Percentiles rank a stretch among this genome's conserved stretches.
These are phyloP conservation scores for Pichia eremophila DNA, from an alignment of 805 yeast species.

Conservation along the genomic window DNA sequence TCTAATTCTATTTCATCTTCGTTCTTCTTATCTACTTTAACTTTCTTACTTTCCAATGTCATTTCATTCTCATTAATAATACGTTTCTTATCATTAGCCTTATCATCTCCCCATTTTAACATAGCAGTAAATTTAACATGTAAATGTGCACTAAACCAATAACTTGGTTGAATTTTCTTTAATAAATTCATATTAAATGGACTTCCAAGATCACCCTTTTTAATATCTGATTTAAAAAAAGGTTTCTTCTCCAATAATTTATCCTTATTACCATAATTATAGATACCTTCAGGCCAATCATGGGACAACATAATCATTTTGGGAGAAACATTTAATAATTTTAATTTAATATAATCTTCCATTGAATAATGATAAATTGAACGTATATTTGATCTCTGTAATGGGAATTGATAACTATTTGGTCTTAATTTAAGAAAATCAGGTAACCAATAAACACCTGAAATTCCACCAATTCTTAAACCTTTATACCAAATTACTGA, in stretches of 20 bases:
- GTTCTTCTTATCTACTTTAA: background rate
- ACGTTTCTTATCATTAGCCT: background rate
- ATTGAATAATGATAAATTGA: conserved; percentile 70
- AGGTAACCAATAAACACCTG: conserved; percentile 66
- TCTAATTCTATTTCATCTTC: conserved; percentile 13
- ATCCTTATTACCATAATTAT: conserved; percentile 48
- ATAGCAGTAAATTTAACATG: conserved; percentile 65
- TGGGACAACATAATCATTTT: conserved; percentile 62
- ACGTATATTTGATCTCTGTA: conserved; percentile 34
- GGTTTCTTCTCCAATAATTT: conserved; percentile 50
- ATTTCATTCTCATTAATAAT: conserved; percentile 12
- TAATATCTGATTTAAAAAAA: conserved; percentile 57
- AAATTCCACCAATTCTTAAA: conserved; percentile 65
- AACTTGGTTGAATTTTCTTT: conserved; percentile 43
- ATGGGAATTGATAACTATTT: conserved; percentile 38
- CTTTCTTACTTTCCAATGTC: conserved; percentile 10
- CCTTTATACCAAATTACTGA: conserved; percentile 72
- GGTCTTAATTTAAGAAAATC: conserved; percentile 35
- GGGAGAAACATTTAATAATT: conserved; percentile 25
- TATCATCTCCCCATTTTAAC: background rate
- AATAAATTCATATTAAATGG: conserved; percentile 54
- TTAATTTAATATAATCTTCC: conserved; percentile 49
- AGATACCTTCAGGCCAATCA: conserved; percentile 91
- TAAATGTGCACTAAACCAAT: conserved; percentile 87
- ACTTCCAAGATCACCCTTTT: conserved; percentile 56